Evolutionary conservation across 2,329 filamentous ascomycete species (phyloP).

Genomic region (Aureobasidium lini): DNA sequence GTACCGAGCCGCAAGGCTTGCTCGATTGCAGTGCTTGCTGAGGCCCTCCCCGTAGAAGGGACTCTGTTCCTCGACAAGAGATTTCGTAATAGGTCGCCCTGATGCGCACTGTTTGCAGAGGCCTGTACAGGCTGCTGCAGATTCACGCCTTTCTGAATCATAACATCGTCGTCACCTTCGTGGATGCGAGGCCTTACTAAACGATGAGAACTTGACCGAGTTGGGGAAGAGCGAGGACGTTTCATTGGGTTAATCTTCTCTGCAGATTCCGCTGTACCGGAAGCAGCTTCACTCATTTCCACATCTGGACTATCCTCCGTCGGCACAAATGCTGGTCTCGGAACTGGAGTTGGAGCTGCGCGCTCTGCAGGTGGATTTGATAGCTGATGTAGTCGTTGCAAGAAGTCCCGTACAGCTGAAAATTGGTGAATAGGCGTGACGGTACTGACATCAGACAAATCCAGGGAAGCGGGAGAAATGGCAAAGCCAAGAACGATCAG

Average conservation of each 20-base stretch:
- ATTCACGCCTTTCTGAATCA: constrained; percentile 23
- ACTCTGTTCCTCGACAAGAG: not conserved
- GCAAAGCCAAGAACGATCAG: constrained; percentile 2
- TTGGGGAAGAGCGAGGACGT: constrained; percentile 15
- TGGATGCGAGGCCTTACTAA: not conserved
- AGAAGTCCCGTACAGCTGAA: not conserved
- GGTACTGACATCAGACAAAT: not conserved
- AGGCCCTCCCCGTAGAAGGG: not conserved
- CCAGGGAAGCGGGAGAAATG: not conserved
- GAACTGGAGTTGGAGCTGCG: not conserved
- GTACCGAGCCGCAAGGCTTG: not conserved
- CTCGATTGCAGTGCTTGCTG: not conserved
- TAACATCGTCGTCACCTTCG: constrained; percentile 18
- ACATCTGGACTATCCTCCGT: not conserved
- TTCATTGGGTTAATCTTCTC: constrained; percentile 6
- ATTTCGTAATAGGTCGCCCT: not conserved
- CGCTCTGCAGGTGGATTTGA: not conserved
- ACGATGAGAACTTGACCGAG: not conserved
- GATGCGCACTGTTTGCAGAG: not conserved
- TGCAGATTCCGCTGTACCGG: too few relatives aligned
- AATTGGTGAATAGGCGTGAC: not conserved
- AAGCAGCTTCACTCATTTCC: not conserved
- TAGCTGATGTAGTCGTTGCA: not conserved
- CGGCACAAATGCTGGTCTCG: not conserved
- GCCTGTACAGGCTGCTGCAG: constrained; percentile 19